These are phyloP conservation scores for Botryotinia narcissicola DNA, from an alignment of 2,329 filamentous ascomycete species.

Conservation along the genomic window DNA sequence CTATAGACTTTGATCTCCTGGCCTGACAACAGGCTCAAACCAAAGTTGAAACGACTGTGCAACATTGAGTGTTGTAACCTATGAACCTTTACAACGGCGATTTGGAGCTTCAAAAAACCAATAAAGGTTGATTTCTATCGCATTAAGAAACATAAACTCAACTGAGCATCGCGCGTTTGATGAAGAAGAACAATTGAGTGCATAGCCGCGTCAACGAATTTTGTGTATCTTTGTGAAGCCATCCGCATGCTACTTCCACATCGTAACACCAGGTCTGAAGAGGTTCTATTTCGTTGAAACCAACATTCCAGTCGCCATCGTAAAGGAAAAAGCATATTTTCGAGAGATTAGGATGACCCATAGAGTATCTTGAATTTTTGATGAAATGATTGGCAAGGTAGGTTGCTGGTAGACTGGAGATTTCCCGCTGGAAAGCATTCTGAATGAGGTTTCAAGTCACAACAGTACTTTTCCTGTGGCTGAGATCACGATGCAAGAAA, in stretches of 20 bases:
- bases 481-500: background rate
- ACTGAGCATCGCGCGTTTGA: no score
- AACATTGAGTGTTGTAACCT: background rate
- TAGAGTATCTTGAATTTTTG: background rate
- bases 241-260: background rate
- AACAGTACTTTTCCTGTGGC: background rate
- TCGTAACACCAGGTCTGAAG: background rate
- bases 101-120: background rate
- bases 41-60: background rate
- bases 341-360: background rate
- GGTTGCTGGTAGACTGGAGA: background rate
- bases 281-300: background rate
- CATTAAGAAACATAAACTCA: background rate
- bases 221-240: background rate
- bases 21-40: background rate
- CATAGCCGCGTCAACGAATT: background rate
- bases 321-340: no score
- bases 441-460: background rate
- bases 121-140: no score
- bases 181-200: background rate
- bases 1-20: background rate
- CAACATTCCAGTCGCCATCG: background rate
- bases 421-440: background rate
- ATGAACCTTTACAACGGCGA: background rate
- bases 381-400: background rate